A percentile compares a stretch with the other conserved stretches of the same genome.
Conservation (phyloP, 306 rosid genomes). For the Carpinus viminea region DNA sequence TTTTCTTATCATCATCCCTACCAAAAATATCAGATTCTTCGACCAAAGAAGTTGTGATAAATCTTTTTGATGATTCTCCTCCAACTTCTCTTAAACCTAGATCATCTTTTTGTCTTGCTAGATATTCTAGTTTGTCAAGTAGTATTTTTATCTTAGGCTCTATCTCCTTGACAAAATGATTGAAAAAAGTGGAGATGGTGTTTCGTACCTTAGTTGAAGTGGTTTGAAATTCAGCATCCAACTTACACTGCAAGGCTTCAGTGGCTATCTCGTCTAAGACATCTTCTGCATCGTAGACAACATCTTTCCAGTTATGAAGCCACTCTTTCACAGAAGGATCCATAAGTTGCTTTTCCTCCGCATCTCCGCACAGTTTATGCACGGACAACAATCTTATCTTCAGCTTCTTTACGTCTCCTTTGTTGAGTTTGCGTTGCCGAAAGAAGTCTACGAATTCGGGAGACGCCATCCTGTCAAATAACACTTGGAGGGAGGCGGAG, state of each 20-base stretch:
- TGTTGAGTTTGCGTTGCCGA: not conserved
- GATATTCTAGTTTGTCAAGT: not conserved
- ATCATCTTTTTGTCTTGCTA: not conserved
- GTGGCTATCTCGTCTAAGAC: not conserved
- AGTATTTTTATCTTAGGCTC: not conserved
- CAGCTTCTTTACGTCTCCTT: not conserved
- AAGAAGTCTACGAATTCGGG: not conserved
- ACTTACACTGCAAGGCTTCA: not conserved
- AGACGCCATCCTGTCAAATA: not conserved
- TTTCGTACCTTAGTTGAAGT: no score
- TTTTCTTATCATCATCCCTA: not conserved
- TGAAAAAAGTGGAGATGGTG: no score
- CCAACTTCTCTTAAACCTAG: not conserved
- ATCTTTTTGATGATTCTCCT: no score
- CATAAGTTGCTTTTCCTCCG: constrained; percentile 2
- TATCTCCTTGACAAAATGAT: no score
- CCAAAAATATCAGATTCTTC: not conserved
- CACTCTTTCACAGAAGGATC: not conserved
- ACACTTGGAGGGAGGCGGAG: not conserved
- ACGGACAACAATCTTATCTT: not conserved
- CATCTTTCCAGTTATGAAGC: not conserved
- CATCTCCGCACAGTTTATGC: not conserved
- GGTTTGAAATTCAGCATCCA: not conserved
- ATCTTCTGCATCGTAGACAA: not conserved
- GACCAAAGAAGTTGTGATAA: no score